Base-by-base conservation (phyloP, 805 yeast species). In the Spathaspora hagerdaliae region DNA sequence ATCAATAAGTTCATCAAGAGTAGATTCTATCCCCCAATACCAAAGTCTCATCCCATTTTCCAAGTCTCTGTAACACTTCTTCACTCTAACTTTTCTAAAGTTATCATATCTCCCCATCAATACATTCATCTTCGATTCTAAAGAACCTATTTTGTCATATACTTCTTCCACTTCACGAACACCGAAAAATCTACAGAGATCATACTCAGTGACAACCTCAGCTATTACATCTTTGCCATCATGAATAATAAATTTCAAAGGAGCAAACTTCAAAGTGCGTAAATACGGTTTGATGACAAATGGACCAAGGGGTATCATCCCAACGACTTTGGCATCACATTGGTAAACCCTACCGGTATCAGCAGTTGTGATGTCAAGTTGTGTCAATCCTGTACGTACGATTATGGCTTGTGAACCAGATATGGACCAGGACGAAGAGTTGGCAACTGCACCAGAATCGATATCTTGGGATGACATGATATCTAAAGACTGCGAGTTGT, bases 231-330 rank as follows among this genome's bases (percentile, higher is more conserved):
- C 38, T 14, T 41, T 31, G 11, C 38, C 39, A 34, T 55, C 57
- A 7, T 46, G 32, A 9, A 65, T 44, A 7, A 50, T 41, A 1
- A 67, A 40, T 35, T 57, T 58, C 41, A 66, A 59, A 15, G 47
- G 48, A 1, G 61, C 52, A 1, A 60, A 46, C 36, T 65, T 64
- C 27, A 64, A 37, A 2, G 70, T 62, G 27, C 69, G 51, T 8
- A 52, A 51, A 33, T 47, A 63, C 2, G 69, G 70, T 39, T 63
- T 63, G 12, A 66, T 51, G 4, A 63, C 47, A 19, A 65, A 55
- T 11, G 56, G 53, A 11, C 45, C 40, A 19, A 36, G 27, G 1
- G 67, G 64, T 6, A 48, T 11, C 31, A 52, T 40, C 4, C 58
- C 59, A 10, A 31, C 36, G 3, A 64, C 31, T 24, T 39, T 47